These are phyloP conservation scores for Podospora tetraspora DNA, from an alignment of 495 filamentous ascomycete genomes.

Conservation along the genomic window DNA sequence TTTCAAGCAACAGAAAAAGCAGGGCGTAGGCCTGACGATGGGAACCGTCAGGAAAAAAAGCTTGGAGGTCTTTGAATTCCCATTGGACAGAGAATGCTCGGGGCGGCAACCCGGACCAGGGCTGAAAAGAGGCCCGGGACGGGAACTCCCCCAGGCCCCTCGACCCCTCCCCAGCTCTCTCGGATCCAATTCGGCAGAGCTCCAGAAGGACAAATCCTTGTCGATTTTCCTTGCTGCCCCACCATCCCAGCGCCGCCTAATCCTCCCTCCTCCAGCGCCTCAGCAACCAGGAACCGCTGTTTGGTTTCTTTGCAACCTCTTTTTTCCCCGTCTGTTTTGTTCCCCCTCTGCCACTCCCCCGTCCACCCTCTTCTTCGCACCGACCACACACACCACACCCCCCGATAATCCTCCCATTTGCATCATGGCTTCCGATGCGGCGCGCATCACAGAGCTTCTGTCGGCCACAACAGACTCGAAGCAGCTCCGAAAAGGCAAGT, in stretches of 20 bases:
- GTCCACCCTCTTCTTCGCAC: constrained; percentile 18
- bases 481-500: constrained; percentile 81
- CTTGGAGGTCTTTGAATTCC: background rate
- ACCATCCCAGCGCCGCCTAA: background rate
- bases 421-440: constrained; percentile 72
- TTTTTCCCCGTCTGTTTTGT: background rate
- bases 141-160: background rate
- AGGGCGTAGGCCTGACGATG: no score
- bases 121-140: background rate
- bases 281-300: background rate
- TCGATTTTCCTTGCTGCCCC: background rate
- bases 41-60: background rate
- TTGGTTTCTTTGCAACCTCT: background rate
- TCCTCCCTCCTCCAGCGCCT: background rate
- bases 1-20: no score
- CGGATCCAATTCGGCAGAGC: background rate
- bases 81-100: background rate
- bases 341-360: background rate
- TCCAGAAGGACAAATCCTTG: background rate
- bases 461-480: constrained; percentile 79
- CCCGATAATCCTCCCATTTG: constrained; percentile 5
- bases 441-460: constrained; percentile 69
- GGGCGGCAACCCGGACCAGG: no score
- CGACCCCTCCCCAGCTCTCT: background rate
- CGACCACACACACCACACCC: background rate